phyloP scores from a whole-genome alignment of 1,284 basidiomycete species.

The Entoloma clypeatum region DNA sequence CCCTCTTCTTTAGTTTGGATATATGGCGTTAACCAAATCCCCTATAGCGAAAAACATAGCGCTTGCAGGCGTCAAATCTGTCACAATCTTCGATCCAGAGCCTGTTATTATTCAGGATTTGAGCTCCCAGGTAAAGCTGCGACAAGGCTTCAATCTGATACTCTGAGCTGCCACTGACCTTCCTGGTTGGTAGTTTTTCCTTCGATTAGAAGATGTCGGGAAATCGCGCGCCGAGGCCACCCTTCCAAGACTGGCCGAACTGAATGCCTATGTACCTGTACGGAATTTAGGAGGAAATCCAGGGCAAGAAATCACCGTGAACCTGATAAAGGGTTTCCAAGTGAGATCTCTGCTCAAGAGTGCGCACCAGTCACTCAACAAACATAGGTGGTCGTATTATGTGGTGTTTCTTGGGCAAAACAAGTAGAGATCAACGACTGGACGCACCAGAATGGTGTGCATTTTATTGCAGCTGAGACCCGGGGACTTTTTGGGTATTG shows the following conservation, averaged over 20 bases:
- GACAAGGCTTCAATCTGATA: slow-evolving; percentile 12
- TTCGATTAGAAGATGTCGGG: slow-evolving; percentile 85
- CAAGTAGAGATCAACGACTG: slow-evolving; percentile 96
- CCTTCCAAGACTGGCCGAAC: slow-evolving; percentile 86
- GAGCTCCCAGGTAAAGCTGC: slow-evolving; percentile 74
- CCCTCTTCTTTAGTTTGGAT: not conserved
- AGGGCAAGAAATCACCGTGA: slow-evolving; percentile 72
- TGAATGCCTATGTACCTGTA: slow-evolving; percentile 97
- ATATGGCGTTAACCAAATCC: slow-evolving; percentile 7
- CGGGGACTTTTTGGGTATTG: slow-evolving; percentile 91
- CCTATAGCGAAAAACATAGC: slow-evolving; percentile 91
- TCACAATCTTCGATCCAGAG: slow-evolving; percentile 94
- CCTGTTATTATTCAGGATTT: slow-evolving; percentile 86
- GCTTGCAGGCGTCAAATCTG: slow-evolving; percentile 96
- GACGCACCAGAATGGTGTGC: slow-evolving; percentile 84
- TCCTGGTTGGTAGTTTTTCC: slow-evolving; percentile 75
- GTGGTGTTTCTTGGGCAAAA: slow-evolving; percentile 72
- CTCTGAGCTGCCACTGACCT: slow-evolving; percentile 9
- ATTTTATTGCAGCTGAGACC: slow-evolving; percentile 92
- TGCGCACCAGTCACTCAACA: not conserved
- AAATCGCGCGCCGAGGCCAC: slow-evolving; percentile 86
- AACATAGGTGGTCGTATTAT: slow-evolving; percentile 82
- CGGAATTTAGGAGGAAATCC: slow-evolving; percentile 68
- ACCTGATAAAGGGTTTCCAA: slow-evolving; percentile 85
- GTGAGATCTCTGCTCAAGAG: slow-evolving; percentile 38